Base-by-base conservation (phyloP, 305 asterid genomes). In the Caryopteris hybrid region DNA sequence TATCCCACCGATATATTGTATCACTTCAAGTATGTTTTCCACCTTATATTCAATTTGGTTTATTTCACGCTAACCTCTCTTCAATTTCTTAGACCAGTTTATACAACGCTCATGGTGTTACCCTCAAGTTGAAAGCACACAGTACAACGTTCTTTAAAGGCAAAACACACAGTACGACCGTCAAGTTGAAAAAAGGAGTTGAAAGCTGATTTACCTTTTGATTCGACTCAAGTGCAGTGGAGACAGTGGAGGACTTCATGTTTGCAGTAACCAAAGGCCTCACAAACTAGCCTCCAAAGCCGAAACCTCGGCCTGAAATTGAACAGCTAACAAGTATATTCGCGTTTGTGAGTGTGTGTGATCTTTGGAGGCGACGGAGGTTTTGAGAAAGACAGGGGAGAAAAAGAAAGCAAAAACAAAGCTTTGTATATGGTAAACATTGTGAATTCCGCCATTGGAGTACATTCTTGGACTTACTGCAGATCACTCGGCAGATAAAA, bases 371-470 rank as follows among this genome's bases (percentile, higher is more conserved):
- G 45, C 14, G 61, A 63, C 63, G 73, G 68, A 71, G 66, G 54
- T 55, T 29, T 59, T 66, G 73, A 65, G 57, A 38, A 31, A 56
- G 75, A 69, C 52, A 58, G 64, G 46, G 33, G 45, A 42, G 34
- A 53, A 33, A 45, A 42, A 3, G 62, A 59, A 41, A 61, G 74
- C 58, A 64, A 50, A 63, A 13, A 68, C 54, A 64, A 78, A 71
- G 74, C 72, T 22, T n/a, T n/a, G 20, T 48, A 59, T 34, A 29
- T 16, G 39, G 62, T 7, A 18, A 68, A 64, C 80, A 52, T 81
- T 66, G 86, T 71, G 68, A 61, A 78, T 33, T 81, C 84, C 84
- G 84, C 79, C 76, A 67, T 52, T 57, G 65, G 74, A 62, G 61
- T 51, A 62, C 53, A 60, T 52, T 61, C 60, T 78, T 81, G 83